Evolutionary conservation across 2,329 filamentous ascomycete species (phyloP).

Genomic region (Cordyceps cicadae): DNA sequence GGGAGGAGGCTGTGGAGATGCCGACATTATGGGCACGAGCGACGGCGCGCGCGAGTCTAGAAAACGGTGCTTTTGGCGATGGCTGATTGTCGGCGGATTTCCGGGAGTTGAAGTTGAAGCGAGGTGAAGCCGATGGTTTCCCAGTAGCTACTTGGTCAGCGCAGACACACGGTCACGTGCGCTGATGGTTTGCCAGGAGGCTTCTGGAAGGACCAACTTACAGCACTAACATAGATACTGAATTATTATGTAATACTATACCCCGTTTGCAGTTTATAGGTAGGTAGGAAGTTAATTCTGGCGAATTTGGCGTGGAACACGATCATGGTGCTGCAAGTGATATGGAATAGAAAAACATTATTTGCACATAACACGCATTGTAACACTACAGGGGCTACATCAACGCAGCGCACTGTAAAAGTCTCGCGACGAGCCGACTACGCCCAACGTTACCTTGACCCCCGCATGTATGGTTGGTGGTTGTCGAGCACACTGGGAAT

Average conservation of each 20-base stretch:
- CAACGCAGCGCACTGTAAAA: neutral
- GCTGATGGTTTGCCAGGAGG: neutral
- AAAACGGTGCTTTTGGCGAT: conserved; percentile 22
- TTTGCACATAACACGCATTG: neutral
- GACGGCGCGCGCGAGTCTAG: conserved; percentile 10
- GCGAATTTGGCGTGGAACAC: neutral
- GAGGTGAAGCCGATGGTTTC: conserved; percentile 29
- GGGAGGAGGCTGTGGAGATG: conserved; percentile 19
- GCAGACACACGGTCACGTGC: conserved; percentile 4
- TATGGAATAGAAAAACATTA: neutral
- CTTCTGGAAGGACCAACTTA: neutral
- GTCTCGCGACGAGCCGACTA: neutral
- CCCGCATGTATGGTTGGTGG: neutral
- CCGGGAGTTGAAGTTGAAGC: conserved; percentile 32
- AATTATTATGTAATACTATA: no score
- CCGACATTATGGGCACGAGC: conserved; percentile 17
- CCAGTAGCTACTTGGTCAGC: conserved; percentile 8
- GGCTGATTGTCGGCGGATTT: conserved; percentile 37
- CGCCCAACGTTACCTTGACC: neutral
- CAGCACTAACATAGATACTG: no score
- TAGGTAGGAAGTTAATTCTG: neutral
- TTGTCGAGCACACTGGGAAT: neutral
- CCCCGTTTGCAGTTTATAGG: no score
- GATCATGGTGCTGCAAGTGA: neutral
- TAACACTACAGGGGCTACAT: neutral